These are phyloP conservation scores for Moniliophthora roreri DNA, from an alignment of 1,284 basidiomycete genomes.

Conservation along the genomic window DNA sequence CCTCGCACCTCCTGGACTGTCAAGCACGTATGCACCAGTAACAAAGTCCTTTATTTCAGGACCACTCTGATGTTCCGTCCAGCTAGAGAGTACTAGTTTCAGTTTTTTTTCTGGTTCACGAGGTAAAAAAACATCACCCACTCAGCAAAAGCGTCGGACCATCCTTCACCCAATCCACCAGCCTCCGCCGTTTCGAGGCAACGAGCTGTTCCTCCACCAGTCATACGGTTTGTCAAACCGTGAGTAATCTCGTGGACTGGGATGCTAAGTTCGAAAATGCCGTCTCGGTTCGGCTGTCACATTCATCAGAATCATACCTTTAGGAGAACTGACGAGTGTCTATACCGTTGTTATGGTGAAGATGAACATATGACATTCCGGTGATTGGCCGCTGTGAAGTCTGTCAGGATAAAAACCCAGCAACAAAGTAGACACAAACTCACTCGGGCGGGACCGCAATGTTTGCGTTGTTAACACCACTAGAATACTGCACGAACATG, in stretches of 20 bases:
- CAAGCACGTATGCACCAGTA: constrained; percentile 19
- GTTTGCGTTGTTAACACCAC: constrained; percentile 40
- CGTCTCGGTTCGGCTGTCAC: constrained; percentile 9
- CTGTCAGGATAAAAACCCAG: neutral
- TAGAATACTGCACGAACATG: constrained; percentile 32
- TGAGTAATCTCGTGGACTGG: constrained; percentile 25
- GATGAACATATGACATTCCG: constrained; percentile 32
- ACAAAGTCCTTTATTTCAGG: constrained; percentile 2
- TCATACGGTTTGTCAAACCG: constrained; percentile 36
- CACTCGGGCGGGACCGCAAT: constrained; percentile 44
- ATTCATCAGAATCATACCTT: neutral
- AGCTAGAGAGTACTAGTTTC: neutral
- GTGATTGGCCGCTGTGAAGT: constrained; percentile 27
- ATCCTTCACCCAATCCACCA: constrained; percentile 53
- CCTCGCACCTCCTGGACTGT: constrained; percentile 33
- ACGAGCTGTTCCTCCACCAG: constrained; percentile 44
- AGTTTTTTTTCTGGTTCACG: neutral
- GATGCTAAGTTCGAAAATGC: neutral
- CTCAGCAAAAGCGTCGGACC: constrained; percentile 54
- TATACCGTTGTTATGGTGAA: constrained; percentile 32
- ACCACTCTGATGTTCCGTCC: neutral
- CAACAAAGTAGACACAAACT: constrained; percentile 7
- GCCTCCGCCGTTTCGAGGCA: constrained; percentile 51
- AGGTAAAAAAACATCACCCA: constrained; percentile 13
- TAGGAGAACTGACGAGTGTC: neutral